A percentile compares a stretch with the other conserved stretches of the same genome.
Conservation (phyloP, 2,329 filamentous ascomycete species). For the Tricladium varicosporioides region DNA sequence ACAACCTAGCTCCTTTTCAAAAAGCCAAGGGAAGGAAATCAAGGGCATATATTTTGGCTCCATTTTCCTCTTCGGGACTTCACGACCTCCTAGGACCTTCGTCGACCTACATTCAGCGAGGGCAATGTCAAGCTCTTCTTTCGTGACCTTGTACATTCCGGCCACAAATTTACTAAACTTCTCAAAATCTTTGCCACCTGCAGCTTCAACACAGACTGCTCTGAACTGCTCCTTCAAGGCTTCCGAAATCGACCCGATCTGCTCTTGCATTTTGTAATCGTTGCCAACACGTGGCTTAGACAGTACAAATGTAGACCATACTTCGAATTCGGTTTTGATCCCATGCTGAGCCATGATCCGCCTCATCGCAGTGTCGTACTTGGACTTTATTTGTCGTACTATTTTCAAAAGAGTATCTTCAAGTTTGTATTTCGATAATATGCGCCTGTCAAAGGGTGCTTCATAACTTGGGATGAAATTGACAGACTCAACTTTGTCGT, state of each 20-base stretch:
- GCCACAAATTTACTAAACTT: constrained; percentile 70
- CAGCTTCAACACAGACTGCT: constrained; percentile 61
- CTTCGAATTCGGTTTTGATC: constrained; percentile 84
- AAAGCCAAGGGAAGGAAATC: constrained; percentile 94
- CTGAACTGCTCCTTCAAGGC: constrained; percentile 69
- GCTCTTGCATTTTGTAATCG: constrained; percentile 87
- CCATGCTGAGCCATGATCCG: constrained; percentile 83
- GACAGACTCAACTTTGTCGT: constrained; percentile 67
- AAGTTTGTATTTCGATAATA: constrained; percentile 62
- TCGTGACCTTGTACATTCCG: constrained; percentile 85
- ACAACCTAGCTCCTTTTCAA: constrained; percentile 66
- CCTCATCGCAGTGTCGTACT: constrained; percentile 75
- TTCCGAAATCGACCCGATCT: constrained; percentile 67
- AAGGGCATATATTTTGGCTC: constrained; percentile 64
- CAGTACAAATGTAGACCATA: constrained; percentile 84
- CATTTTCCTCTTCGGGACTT: constrained; percentile 38
- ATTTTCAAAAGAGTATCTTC: constrained; percentile 52
- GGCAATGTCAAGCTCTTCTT: constrained; percentile 63
- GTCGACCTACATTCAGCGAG: constrained; percentile 46
- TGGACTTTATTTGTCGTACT: constrained; percentile 65
- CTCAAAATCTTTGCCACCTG: constrained; percentile 57
- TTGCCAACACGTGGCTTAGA: constrained; percentile 67
- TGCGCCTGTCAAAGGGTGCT: constrained; percentile 70
- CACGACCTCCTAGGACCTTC: constrained; percentile 38
- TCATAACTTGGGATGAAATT: constrained; percentile 73